Percentiles rank a stretch among this genome's conserved stretches.
Conservation (phyloP, 176 grass and related monocot species). For the Carex parvula region DNA sequence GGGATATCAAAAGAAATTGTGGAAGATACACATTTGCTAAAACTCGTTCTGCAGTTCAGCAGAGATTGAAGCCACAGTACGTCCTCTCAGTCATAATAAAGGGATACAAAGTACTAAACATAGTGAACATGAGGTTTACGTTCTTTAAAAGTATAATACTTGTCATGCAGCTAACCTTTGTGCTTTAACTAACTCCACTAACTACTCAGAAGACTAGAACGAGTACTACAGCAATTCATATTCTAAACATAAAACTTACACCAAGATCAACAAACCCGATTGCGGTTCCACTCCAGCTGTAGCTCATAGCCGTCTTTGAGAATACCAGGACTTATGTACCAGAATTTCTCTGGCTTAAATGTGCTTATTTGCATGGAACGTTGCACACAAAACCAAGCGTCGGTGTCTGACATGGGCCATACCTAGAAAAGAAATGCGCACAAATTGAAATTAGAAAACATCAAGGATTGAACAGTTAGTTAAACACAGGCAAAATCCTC, state of each 20-base stretch:
- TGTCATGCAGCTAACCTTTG: background rate
- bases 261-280: slow-evolving; percentile 83
- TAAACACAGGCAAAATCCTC: slow-evolving; percentile 8
- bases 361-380: slow-evolving; percentile 88
- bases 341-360: slow-evolving; percentile 99
- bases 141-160: slow-evolving; percentile 7
- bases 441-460: background rate
- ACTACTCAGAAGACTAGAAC: background rate
- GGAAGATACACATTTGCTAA: background rate
- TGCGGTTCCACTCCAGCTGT: slow-evolving; percentile 83
- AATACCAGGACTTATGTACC: slow-evolving; percentile 80
- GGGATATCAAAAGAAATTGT: background rate
- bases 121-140: background rate
- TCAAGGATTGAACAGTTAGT: background rate
- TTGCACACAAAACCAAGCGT: slow-evolving; percentile 92
- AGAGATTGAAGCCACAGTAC: background rate
- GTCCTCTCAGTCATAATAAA: background rate
- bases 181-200: background rate
- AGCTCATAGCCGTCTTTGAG: slow-evolving; percentile 76
- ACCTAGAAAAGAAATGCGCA: slow-evolving; percentile 47
- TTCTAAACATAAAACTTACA: slow-evolving; percentile 46
- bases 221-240: background rate
- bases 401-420: slow-evolving; percentile 97
- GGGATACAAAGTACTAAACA: background rate
- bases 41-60: slow-evolving; percentile 20